phyloP scores from a whole-genome alignment of 2,329 filamentous ascomycete species.

The Fonsecaea pugnacius region DNA sequence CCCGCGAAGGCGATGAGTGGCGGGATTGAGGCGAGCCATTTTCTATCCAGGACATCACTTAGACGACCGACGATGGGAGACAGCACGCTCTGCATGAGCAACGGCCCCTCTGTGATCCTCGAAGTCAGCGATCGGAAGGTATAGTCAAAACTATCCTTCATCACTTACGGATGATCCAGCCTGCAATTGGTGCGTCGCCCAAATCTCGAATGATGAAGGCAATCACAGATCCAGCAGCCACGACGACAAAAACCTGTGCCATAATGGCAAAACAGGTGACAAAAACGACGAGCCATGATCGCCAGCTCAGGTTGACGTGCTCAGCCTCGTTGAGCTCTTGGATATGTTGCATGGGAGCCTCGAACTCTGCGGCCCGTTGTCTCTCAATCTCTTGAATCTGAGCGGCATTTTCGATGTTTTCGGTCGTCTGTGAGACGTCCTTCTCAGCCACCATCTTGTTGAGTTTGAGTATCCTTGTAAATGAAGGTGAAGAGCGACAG shows the following conservation, averaged over 20 bases:
- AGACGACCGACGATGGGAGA: constrained; percentile 62
- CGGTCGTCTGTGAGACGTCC: constrained; percentile 24
- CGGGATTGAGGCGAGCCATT: constrained; percentile 57
- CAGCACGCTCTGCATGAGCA: constrained; percentile 62
- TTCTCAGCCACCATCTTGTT: constrained; percentile 28
- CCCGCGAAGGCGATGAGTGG: constrained; percentile 60
- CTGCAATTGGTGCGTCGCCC: constrained; percentile 55
- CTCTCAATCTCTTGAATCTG: constrained; percentile 16
- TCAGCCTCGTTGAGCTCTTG: constrained; percentile 32
- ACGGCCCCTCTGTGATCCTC: constrained; percentile 51
- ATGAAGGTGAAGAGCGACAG: background rate
- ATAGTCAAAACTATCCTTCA: background rate
- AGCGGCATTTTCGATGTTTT: constrained; percentile 28
- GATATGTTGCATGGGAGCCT: constrained; percentile 30
- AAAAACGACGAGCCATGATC: constrained; percentile 58
- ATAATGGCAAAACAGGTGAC: constrained; percentile 59
- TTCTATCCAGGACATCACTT: constrained; percentile 62
- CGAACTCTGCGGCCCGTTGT: constrained; percentile 27
- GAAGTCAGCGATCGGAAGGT: constrained; percentile 5
- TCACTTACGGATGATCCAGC: constrained; percentile 59
- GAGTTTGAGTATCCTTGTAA: background rate
- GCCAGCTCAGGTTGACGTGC: constrained; percentile 59
- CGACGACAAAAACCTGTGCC: constrained; percentile 61
- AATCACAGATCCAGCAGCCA: constrained; percentile 60
- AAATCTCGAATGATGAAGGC: constrained; percentile 61